Evolutionary conservation across 2,329 filamentous ascomycete species (phyloP), one percentile per base, ranked within the genome.

Genomic region (Fusarium sacchari): DNA sequence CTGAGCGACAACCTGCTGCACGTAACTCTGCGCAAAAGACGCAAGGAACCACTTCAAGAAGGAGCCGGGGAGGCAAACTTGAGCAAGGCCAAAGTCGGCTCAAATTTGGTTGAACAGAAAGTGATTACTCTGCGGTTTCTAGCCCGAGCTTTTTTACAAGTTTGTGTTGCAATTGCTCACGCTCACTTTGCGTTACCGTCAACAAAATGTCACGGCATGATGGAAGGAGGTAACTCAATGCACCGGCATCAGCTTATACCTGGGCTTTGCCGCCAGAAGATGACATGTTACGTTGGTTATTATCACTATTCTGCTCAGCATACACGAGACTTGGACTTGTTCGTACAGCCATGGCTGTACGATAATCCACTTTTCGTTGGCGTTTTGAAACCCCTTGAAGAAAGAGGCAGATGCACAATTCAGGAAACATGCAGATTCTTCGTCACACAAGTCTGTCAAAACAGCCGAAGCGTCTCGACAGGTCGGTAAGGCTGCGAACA

Each of bases 71-170:
- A 57, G 77, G 79, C 62, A 84, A 82, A 76, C 78, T 82, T 15
- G 89, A 91, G 79, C 88, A 87, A 69, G 89, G 89, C 20, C 90
- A 92, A 78, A 89, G 86, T 72, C 89, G 84, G 79, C 83, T 92
- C 79, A 87, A 84, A 46, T 92, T 92, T 84, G 87, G 88, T 67
- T 89, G 82, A 88, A 34, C 10, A 49, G 32, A 28, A 42, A 50
- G 44, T 52, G 50, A 50, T 63, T 50, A 59, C 59, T 37, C 44
- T 58, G 22, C 32, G 39, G 44, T 46, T 24, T 36, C 56, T 56
- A 26, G 28, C 36, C 44, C 10, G 13, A 52, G 32, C 30, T 36
- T 52, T 60, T 60, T 61, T 34, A 58, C 55, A 43, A 43, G 30
- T 47, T n/a, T 30, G 17, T 43, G 60, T 30, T 47, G 53, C 43